Evolutionary conservation across 208 protist genomes (phyloP).

Genomic region (Zelonia costaricensis): DNA sequence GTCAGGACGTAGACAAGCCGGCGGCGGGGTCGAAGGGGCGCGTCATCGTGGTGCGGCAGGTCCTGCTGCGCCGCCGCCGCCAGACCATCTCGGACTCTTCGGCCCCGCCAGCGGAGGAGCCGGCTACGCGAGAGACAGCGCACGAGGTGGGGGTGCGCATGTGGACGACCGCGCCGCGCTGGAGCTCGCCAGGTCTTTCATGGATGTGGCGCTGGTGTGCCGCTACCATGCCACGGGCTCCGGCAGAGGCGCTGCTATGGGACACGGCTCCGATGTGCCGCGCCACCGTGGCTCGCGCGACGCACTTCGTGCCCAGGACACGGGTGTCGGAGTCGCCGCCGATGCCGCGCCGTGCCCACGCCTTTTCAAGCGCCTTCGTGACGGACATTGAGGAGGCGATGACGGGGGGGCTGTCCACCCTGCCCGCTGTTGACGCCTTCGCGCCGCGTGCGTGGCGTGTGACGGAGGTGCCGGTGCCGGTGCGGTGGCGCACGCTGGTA

Average conservation of each 20-base stretch:
- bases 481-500: constrained; percentile 19
- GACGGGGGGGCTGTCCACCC: neutral
- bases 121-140: neutral
- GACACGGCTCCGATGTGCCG: constrained; percentile 10
- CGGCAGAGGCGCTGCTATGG: constrained; percentile 16
- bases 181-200: no score
- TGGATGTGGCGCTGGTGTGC: constrained; percentile 15
- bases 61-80: constrained; percentile 11
- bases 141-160: constrained; percentile 21
- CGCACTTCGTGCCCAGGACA: neutral
- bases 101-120: neutral
- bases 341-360: neutral
- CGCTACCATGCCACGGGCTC: neutral
- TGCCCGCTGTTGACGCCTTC: neutral
- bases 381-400: constrained; percentile 1
- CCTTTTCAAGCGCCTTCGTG: constrained; percentile 14
- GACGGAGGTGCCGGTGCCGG: constrained; percentile 24
- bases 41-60: constrained; percentile 16
- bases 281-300: neutral
- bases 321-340: neutral
- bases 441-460: constrained; percentile 9
- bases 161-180: no score
- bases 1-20: neutral
- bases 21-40: neutral
- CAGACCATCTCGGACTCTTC: neutral